Conservation (phyloP, 1,284 basidiomycete species). For the Puccinia horiana region DNA sequence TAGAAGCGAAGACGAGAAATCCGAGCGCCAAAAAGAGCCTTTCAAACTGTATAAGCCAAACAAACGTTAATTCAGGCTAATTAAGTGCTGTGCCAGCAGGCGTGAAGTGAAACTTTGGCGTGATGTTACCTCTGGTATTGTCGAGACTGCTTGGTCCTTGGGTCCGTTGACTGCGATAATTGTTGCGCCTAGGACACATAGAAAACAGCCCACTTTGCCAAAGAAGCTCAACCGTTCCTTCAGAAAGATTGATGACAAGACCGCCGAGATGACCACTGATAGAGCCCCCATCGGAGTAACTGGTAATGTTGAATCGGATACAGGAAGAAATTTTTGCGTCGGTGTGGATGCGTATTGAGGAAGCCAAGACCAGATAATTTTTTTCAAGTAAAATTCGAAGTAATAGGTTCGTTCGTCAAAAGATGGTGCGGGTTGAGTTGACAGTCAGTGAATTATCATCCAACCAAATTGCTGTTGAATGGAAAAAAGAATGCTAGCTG, state of each 20-base stretch:
- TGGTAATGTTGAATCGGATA: too few species aligned
- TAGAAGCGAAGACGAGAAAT: conserved; percentile 75
- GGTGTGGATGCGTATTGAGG: conserved; percentile 57
- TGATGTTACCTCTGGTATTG: conserved; percentile 64
- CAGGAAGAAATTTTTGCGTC: conserved; percentile 51
- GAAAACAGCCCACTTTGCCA: conserved; percentile 73
- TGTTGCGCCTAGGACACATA: conserved; percentile 83
- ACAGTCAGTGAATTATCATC: too few species aligned
- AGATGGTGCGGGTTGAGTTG: not conserved
- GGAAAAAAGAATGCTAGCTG: conserved; percentile 55
- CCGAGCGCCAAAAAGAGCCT: conserved; percentile 80
- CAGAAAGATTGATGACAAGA: conserved; percentile 87
- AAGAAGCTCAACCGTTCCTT: conserved; percentile 88
- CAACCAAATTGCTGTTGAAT: not conserved
- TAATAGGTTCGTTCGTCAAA: too few species aligned
- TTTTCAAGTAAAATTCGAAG: conserved; percentile 53
- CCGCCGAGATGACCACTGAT: conserved; percentile 91
- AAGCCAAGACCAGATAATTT: too few species aligned
- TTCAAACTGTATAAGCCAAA: conserved; percentile 66
- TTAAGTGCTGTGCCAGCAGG: not conserved
- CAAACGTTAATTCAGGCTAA: not conserved
- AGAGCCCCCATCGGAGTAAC: conserved; percentile 93
- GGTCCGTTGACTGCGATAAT: conserved; percentile 81
- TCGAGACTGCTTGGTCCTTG: conserved; percentile 73
- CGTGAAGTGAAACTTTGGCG: not conserved